Percentiles rank a stretch among this genome's conserved stretches.
These are phyloP conservation scores for Tetradesmus lagerheimii DNA, from an alignment of 139 green algal genomes.

Conservation along the genomic window DNA sequence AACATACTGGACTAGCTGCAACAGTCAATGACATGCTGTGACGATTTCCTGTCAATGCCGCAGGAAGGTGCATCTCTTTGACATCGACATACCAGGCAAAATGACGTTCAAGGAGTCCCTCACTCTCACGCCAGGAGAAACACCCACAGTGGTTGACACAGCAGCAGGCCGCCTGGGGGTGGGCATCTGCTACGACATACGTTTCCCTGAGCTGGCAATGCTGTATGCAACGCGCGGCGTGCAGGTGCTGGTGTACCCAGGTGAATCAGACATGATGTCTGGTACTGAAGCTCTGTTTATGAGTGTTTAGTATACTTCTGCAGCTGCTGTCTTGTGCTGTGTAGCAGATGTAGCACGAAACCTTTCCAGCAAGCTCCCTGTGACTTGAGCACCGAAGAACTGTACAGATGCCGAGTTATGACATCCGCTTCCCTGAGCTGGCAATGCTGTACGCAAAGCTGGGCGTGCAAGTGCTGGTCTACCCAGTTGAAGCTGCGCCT, in stretches of 20 bases:
- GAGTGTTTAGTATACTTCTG: not conserved
- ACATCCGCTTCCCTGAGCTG: constrained; percentile 97
- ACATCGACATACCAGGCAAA: constrained; percentile 99
- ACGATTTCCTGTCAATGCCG: not conserved
- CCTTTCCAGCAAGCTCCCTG: too few species aligned
- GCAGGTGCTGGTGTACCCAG: constrained; percentile 94
- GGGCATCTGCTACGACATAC: constrained; percentile 98
- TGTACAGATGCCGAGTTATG: too few species aligned
- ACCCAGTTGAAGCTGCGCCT: constrained; percentile 91
- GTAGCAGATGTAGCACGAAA: too few species aligned
- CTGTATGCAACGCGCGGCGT: constrained; percentile 85
- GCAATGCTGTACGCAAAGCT: constrained; percentile 85
- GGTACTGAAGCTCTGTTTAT: not conserved
- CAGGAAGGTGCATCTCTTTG: constrained; percentile 96
- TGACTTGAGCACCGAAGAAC: too few species aligned
- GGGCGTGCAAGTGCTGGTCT: constrained; percentile 91
- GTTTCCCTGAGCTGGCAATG: constrained; percentile 96
- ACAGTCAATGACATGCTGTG: not conserved
- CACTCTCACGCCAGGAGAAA: constrained; percentile 85
- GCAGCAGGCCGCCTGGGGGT: constrained; percentile 87
- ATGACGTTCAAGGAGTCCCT: constrained; percentile 98
- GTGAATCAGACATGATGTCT: constrained; percentile 54
- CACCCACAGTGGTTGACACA: constrained; percentile 88
- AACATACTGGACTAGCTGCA: not conserved
- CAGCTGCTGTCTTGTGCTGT: not conserved